Conservation (phyloP, 257 asterid genomes). For the Ballota nigra region DNA sequence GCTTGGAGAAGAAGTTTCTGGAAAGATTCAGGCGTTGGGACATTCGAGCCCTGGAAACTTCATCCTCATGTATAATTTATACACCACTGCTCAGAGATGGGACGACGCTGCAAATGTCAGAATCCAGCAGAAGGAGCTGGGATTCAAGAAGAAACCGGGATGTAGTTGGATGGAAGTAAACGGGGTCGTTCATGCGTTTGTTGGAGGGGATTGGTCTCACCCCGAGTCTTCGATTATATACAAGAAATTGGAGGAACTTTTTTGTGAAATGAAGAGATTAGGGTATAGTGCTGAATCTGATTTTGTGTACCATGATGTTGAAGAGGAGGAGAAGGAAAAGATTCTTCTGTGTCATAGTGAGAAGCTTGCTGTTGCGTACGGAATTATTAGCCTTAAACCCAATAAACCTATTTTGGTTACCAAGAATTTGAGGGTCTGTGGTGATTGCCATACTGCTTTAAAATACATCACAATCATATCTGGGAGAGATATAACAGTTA, state of each 20-base stretch:
- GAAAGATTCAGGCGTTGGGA: constrained; percentile 52
- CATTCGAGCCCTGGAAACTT: constrained; percentile 68
- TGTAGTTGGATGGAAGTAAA: constrained; percentile 83
- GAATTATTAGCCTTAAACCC: constrained; percentile 45
- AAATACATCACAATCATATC: constrained; percentile 50
- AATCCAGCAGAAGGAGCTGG: constrained; percentile 64
- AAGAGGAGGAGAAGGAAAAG: constrained; percentile 77
- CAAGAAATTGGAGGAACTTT: constrained; percentile 51
- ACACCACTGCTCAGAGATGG: constrained; percentile 80
- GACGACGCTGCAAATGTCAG: constrained; percentile 74
- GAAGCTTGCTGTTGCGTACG: constrained; percentile 82
- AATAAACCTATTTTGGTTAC: constrained; percentile 53
- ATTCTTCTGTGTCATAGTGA: constrained; percentile 75
- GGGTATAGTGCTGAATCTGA: constrained; percentile 63
- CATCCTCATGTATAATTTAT: constrained; percentile 67
- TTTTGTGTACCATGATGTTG: constrained; percentile 87
- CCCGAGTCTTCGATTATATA: constrained; percentile 44
- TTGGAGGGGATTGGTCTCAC: constrained; percentile 81
- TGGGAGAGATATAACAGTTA: constrained; percentile 58
- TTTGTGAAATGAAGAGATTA: constrained; percentile 49
- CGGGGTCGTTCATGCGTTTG: constrained; percentile 63
- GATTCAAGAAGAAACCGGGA: constrained; percentile 81
- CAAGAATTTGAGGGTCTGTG: constrained; percentile 81
- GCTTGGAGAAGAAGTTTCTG: constrained; percentile 64
- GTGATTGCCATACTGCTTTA: constrained; percentile 71